These are phyloP conservation scores for Saccharomycopsis sp. DNA, from an alignment of 805 yeast genomes.

Conservation along the genomic window DNA sequence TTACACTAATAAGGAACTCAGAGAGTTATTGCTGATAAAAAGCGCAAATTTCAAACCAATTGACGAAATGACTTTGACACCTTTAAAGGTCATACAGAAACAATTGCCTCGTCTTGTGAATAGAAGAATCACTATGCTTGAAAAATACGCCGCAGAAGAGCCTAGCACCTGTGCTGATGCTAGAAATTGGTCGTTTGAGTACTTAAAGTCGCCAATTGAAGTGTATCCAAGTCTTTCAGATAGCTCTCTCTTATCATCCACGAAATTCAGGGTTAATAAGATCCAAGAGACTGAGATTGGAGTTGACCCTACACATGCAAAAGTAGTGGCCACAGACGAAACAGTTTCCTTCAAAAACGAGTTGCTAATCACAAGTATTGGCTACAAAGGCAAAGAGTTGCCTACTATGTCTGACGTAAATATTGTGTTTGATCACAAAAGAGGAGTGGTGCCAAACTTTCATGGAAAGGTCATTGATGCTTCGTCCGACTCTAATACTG, in stretches of 20 bases:
- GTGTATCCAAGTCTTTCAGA: conserved; percentile 33
- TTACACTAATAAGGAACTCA: conserved; percentile 84
- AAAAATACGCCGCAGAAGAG: conserved; percentile 35
- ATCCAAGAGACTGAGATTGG: conserved; percentile 30
- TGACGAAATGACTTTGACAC: conserved; percentile 33
- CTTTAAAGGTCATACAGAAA: conserved; percentile 27
- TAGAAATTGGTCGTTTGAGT: conserved; percentile 61
- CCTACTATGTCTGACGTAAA: conserved; percentile 40
- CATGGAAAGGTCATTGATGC: conserved; percentile 36
- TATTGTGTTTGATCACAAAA: conserved; percentile 39
- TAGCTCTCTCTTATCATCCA: conserved; percentile 34
- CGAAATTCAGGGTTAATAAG: conserved; percentile 44
- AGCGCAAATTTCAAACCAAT: conserved; percentile 41
- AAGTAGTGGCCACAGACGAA: conserved; percentile 25
- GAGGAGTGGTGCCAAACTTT: conserved; percentile 35
- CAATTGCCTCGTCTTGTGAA: conserved; percentile 49
- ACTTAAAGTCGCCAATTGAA: conserved; percentile 57
- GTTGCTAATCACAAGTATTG: conserved; percentile 72
- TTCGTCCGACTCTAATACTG: conserved; percentile 6
- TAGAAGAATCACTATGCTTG: conserved; percentile 57
- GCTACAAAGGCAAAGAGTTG: conserved; percentile 67
- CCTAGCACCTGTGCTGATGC: conserved; percentile 1
- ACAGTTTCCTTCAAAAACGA: conserved; percentile 41
- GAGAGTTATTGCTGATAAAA: conserved; percentile 69
- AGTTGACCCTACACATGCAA: conserved; percentile 21